These are phyloP conservation scores for Sporothrix inflata DNA, from an alignment of 2,329 filamentous ascomycete genomes.

Conservation along the genomic window DNA sequence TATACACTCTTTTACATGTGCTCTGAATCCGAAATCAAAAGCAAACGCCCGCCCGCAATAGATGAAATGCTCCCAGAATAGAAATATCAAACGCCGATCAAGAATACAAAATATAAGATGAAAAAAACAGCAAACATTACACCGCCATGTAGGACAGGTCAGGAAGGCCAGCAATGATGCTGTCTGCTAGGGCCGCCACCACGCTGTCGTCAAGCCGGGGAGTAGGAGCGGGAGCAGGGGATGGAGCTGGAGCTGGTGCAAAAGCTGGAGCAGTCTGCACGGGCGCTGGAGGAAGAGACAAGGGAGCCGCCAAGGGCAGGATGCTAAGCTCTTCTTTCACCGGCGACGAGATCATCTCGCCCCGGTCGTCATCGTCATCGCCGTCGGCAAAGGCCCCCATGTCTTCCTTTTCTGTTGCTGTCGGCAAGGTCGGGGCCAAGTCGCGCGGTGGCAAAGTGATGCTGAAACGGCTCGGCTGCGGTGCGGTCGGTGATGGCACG, in stretches of 20 bases:
- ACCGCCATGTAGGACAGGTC: slow-evolving; percentile 44
- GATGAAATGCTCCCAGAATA: slow-evolving; percentile 1
- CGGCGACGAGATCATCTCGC: slow-evolving; percentile 59
- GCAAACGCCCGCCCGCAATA: slow-evolving; percentile 1
- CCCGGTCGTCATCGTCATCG: slow-evolving; percentile 62
- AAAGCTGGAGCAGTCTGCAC: not conserved
- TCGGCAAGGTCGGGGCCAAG: not conserved
- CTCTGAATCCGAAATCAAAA: not conserved
- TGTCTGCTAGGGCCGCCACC: slow-evolving; percentile 26
- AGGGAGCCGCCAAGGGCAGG: not conserved
- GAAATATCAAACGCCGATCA: not conserved
- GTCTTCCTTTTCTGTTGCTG: not conserved
- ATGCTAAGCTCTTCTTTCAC: not conserved
- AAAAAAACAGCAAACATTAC: slow-evolving; percentile 28
- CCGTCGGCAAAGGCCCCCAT: slow-evolving; percentile 35
- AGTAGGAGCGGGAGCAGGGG: not conserved
- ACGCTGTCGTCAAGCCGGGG: not conserved
- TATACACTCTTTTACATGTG: not conserved
- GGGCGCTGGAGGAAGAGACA: not conserved
- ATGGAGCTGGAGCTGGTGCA: not conserved
- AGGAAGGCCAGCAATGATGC: slow-evolving; percentile 39
- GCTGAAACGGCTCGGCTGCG: slow-evolving; percentile 10
- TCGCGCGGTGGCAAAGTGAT: not conserved
- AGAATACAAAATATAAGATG: not conserved
- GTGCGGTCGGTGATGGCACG: not conserved